Base-by-base conservation (phyloP, 257 asterid genomes). In the Penstemon eatonii region DNA sequence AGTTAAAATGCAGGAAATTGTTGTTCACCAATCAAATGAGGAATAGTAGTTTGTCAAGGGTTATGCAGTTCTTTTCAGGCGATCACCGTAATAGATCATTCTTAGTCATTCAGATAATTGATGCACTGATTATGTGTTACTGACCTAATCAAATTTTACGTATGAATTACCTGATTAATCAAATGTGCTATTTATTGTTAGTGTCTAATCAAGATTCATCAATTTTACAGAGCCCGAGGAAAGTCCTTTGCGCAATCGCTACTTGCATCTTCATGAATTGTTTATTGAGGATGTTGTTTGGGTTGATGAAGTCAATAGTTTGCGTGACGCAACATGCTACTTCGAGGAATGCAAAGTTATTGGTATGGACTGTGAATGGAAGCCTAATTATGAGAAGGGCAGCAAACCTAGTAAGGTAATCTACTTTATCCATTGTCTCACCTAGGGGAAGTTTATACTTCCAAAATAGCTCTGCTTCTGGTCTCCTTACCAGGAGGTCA, bases 361-460 rank as follows among this genome's bases (percentile, higher is more conserved):
- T 54, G 99, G 99, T 63, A 15, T 94, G 72, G 99, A 94, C 76
- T 90, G 96, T 81, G 99, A 94, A 76, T 94, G 99, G 99, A 91
- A 87, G 76, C 97, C 97, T 57, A 88, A 76, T 75, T 91, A 83
- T 69, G 89, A 63, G 74, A 94, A 91, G 80, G 97, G 97, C 52
- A 80, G 89, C 82, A 68, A 7, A 63, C 85, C 88, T 62, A 89
- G 73, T 74, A 89, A 91, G 96, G 99, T 93, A 78, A 68, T 38
- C 51, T 19, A 18, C 18, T 53, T 60, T 75, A 45, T 39, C 52
- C 61, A 55, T 45, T 56, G 77, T 49, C 56, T 45, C 45, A 51
- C 8, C 52, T 69, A 39, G 37, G 41, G 66, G 64, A 56, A 64
- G 37, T 44, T 67, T 38, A n/a, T 52, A 55, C 65, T 59, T 19